Evolutionary conservation across 75 land plant genomes (phyloP).

Genomic region (Larix kaempferi): DNA sequence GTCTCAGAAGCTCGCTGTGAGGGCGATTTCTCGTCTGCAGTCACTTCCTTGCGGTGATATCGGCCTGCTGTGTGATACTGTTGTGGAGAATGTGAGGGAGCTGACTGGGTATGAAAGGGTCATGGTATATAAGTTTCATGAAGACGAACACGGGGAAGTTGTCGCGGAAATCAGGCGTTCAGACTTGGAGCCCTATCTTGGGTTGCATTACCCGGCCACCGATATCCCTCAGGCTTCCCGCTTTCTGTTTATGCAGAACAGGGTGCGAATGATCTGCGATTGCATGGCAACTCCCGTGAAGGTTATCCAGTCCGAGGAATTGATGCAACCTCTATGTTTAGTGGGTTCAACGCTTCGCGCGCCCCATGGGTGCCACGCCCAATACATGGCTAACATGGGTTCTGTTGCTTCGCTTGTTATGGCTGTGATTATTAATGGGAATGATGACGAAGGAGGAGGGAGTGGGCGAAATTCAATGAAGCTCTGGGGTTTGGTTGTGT

Average conservation of each 20-base stretch:
- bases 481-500: conserved; percentile 96
- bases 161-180: conserved; percentile 83
- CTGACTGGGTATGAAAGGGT: conserved; percentile 96
- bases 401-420: conserved; percentile 86
- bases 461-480: conserved; percentile 39
- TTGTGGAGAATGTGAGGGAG: conserved; percentile 90
- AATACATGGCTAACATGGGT: conserved; percentile 99
- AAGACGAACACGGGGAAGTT: conserved; percentile 98
- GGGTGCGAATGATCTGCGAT: conserved; percentile 89
- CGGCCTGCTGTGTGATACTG: conserved; percentile 88
- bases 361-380: conserved; percentile 97
- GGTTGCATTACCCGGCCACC: conserved; percentile 94
- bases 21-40: conserved; percentile 88
- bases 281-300: conserved; percentile 72
- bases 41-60: conserved; percentile 91
- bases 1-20: conserved; percentile 93
- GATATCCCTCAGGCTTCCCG: conserved; percentile 97
- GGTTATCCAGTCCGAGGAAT: conserved; percentile 67
- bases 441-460: conserved; percentile 13
- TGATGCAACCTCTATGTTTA: conserved; percentile 80
- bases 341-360: conserved; percentile 96
- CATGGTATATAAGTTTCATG: conserved; percentile 98
- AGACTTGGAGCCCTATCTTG: conserved; percentile 90
- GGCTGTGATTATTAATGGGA: conserved; percentile 81
- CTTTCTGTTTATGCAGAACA: conserved; percentile 92